Evolutionary conservation across 2,329 filamentous ascomycete species (phyloP).

Genomic region (Drechslera avenae): DNA sequence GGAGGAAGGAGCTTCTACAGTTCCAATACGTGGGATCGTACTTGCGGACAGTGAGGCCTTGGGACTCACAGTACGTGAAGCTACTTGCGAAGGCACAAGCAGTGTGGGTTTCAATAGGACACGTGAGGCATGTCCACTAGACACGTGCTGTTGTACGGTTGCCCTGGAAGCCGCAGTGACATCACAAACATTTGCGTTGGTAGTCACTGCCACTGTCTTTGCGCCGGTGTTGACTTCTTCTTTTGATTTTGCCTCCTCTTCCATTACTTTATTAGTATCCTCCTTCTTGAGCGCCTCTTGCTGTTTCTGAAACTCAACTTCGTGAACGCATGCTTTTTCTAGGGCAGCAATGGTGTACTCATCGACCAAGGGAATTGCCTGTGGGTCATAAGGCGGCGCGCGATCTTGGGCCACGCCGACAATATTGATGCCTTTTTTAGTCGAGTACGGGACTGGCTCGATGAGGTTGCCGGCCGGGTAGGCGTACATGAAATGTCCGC

Average conservation of each 20-base stretch:
- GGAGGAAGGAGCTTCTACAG: not conserved
- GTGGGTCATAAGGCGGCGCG: conserved; percentile 9
- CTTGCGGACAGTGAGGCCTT: not conserved
- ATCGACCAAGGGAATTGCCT: not conserved
- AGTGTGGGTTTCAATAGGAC: not conserved
- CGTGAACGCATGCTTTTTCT: conserved; percentile 3
- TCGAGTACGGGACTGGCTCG: conserved; percentile 27
- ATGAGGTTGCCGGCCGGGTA: conserved; percentile 21
- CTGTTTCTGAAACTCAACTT: conserved; percentile 11
- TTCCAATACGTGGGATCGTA: not conserved
- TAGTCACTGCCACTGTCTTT: not conserved
- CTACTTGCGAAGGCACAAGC: not conserved
- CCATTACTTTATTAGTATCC: not conserved
- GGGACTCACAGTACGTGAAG: not conserved
- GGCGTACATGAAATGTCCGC: conserved; percentile 39
- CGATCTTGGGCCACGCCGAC: conserved; percentile 8
- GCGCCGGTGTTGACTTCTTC: not conserved
- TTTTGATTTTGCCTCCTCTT: not conserved
- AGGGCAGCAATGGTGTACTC: conserved; percentile 25
- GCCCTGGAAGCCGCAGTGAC: not conserved
- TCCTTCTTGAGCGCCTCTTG: conserved; percentile 4
- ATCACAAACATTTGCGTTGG: not conserved
- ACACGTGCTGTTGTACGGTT: not conserved
- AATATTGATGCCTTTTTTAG: conserved; percentile 25
- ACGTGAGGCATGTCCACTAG: not conserved